Evolutionary conservation across 179 eudicot genomes (phyloP), one percentile per base, ranked within the genome.

Genomic region (Actinidia arguta): DNA sequence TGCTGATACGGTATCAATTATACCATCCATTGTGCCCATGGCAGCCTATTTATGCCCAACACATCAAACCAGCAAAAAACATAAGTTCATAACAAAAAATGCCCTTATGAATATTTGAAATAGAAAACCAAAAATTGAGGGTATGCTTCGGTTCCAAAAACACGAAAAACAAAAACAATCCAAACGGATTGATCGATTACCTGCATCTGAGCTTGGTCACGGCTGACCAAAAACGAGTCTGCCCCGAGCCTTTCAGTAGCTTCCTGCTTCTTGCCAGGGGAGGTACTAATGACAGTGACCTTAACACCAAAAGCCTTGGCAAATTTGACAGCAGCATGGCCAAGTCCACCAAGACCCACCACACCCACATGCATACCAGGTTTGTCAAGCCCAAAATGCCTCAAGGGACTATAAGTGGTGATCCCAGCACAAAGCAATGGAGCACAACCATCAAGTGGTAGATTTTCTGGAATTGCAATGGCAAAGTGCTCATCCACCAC

Each of bases 371-470:
- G 20, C 54, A 76, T n/a, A 3, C 86, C 86, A 1, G 86, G 86
- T 56, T 86, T 83, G 76, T 83, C 82, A 0, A 86, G 80, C 1
- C 88, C 86, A 67, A 54, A 86, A 66, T 77, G 48, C 36, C 14
- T 80, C 22, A 86, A n/a, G 22, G 88, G 86, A 54, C 88, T 86
- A 51, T 86, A 86, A 20, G 73, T 55, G 11, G 88, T 82, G 71
- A 82, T 82, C 42, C 88, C 88, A 7, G 88, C 88, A 22, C 88
- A 86, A 2, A 86, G 82, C 3, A 86, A 83, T 42, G 86, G 88
- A 73, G 88, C 84, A 14, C 39, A 73, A 12, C 54, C 72, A 63
- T 83, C 84, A 16, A 86, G 73, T 0, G 88, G 86, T 36, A 86
- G 27, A 61, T 63, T 81, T 3, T 86, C 84, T 3, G 86, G 88